Percentiles rank a stretch among this genome's conserved stretches.
phyloP scores from a whole-genome alignment of 2,329 filamentous ascomycete species.

The Cladosporium sp. region DNA sequence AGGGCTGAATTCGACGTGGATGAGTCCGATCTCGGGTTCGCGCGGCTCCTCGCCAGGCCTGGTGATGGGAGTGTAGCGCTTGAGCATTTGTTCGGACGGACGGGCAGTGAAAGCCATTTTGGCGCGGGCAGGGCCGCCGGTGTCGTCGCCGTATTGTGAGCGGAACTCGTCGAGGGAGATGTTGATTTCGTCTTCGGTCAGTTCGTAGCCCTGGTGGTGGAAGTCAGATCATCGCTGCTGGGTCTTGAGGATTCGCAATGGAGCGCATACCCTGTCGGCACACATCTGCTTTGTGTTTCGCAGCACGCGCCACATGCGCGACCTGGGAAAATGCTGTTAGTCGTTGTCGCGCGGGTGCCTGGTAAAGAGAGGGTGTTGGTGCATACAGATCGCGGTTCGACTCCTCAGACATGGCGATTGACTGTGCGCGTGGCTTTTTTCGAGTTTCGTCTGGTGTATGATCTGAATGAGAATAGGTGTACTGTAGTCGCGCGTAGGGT shows the following conservation, averaged over 20 bases:
- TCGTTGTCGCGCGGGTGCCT: neutral
- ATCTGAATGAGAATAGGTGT: neutral
- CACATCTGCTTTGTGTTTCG: conserved; percentile 95
- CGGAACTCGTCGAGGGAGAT: conserved; percentile 84
- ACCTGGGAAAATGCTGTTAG: conserved; percentile 30
- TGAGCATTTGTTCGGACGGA: conserved; percentile 79
- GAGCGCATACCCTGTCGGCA: conserved; percentile 59
- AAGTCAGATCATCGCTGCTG: conserved; percentile 2
- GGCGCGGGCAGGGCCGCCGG: conserved; percentile 75
- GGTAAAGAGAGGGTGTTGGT: neutral
- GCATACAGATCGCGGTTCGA: conserved; percentile 18
- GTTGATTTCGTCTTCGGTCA: conserved; percentile 84
- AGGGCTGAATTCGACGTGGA: conserved; percentile 90
- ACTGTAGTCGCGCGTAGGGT: neutral
- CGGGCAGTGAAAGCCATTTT: conserved; percentile 86
- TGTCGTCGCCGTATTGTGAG: conserved; percentile 66
- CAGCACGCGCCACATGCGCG: conserved; percentile 89
- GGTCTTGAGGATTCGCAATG: conserved; percentile 51
- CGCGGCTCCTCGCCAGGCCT: conserved; percentile 60
- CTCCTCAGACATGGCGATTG: conserved; percentile 18
- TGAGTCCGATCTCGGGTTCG: conserved; percentile 69
- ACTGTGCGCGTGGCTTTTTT: conserved; percentile 6
- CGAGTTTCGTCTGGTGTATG: neutral
- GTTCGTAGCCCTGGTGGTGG: conserved; percentile 80
- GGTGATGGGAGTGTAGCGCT: conserved; percentile 74